Base-by-base conservation (phyloP, 2,329 filamentous ascomycete genomes). In the Hymenotorrendiella dingleyae region DNA sequence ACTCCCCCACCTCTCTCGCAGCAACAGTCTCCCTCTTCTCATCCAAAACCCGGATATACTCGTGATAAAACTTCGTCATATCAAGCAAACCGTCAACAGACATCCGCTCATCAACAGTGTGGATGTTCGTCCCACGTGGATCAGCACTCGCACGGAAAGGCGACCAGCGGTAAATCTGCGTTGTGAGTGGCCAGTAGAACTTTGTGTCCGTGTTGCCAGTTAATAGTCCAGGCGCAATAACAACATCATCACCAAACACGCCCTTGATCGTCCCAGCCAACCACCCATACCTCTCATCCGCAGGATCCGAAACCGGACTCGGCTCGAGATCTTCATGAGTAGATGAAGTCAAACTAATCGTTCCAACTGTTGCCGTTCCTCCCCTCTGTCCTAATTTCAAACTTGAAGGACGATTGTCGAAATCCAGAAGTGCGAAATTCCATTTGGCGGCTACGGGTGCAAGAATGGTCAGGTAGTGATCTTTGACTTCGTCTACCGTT, bases 401-500 rank as follows among this genome's bases (percentile, higher is more conserved):
- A 16, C 14, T 16, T 16, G 28, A 16, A 14, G 19, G 19, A 4
- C 19, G 14, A 16, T 30, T n/a, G 11, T 49, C 54, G n/a, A 45
- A 45, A 17, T 56, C 48, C 8, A 45, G 0, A 49, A 42, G 6
- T 45, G 47, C 21, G 60, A 54, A 30, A 42, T 46, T 1, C 52
- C 40, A 5, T 47, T 69, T 64, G 46, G 75, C 75, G 3, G 68
- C 65, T 34, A 69, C 61, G 2, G 53, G 44, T 14, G 54, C 17
- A 9, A 47, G 27, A 30, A 50, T 53, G 9, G 46, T 45, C 67
- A 2, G n/a, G 22, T 26, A 23, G 14, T 11, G 17, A 7, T 49
- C 72, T 69, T 27, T 69, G 45, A 70, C 61, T 0, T 70, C 67
- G 28, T 76, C 63, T 2, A 69, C 67, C 4, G 70, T 49, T 6